Evolutionary conservation across 192 early-diverging fungal genomes (phyloP).

Genomic region (Phlyctochytrium bullatum): DNA sequence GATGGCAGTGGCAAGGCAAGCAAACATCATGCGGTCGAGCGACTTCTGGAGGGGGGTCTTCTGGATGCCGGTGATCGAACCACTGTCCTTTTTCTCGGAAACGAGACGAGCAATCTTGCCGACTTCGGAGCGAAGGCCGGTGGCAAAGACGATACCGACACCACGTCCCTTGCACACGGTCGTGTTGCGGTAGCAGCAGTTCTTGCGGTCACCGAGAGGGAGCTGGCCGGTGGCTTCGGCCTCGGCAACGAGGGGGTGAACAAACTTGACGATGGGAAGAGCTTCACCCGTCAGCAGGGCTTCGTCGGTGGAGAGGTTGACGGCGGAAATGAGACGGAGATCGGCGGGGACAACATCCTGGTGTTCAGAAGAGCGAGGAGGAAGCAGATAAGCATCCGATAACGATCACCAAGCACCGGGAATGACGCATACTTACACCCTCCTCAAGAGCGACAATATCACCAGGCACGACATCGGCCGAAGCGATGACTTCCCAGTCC

Average conservation of each 20-base stretch:
- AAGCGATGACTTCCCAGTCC: slow-evolving; percentile 21
- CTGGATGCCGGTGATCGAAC: background rate
- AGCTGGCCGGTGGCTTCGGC: background rate
- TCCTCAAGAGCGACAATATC: slow-evolving; percentile 57
- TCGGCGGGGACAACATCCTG: slow-evolving; percentile 92
- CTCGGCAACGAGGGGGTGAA: slow-evolving; percentile 52
- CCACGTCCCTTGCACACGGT: slow-evolving; percentile 72
- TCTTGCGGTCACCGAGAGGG: slow-evolving; percentile 65
- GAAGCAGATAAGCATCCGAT: too few species aligned
- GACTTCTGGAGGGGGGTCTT: slow-evolving; percentile 60
- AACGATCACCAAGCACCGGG: too few species aligned
- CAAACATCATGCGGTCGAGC: slow-evolving; percentile 64
- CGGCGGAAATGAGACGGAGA: slow-evolving; percentile 70
- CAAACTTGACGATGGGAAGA: slow-evolving; percentile 64
- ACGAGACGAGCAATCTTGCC: slow-evolving; percentile 70
- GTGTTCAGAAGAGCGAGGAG: too few species aligned
- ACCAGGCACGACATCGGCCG: slow-evolving; percentile 68
- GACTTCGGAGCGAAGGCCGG: slow-evolving; percentile 73
- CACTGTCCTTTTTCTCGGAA: slow-evolving; percentile 15
- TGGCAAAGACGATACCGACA: slow-evolving; percentile 72
- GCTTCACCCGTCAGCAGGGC: slow-evolving; percentile 76
- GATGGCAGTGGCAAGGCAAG: slow-evolving; percentile 61
- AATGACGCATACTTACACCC: slow-evolving; percentile 18
- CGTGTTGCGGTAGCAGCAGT: slow-evolving; percentile 74
- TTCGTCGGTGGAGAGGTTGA: slow-evolving; percentile 77